A percentile compares a stretch with the other conserved stretches of the same genome.
Evolutionary conservation across 2,329 filamentous ascomycete species (phyloP).

Genomic region (Pseudocercospora ulei): DNA sequence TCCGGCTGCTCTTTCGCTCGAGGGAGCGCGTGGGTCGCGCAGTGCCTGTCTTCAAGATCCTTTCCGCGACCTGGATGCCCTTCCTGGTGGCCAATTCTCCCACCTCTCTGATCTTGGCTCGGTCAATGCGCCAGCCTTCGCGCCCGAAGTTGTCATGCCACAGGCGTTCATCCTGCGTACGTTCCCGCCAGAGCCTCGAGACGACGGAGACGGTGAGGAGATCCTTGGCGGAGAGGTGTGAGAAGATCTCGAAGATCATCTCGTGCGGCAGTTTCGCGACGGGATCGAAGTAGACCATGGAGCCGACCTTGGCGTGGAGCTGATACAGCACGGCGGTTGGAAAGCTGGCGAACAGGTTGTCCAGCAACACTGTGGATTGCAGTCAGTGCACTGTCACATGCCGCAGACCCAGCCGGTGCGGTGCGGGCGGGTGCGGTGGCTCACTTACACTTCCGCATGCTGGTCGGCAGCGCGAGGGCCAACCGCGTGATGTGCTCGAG

Average conservation of each 20-base stretch:
- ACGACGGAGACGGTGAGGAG: conserved; percentile 69
- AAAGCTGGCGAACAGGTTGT: conserved; percentile 17
- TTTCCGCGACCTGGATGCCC: conserved; percentile 17
- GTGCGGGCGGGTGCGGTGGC: background rate
- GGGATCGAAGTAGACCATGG: conserved; percentile 71
- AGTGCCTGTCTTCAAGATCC: conserved; percentile 45
- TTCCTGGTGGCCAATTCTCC: conserved; percentile 20
- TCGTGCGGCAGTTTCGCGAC: conserved; percentile 76
- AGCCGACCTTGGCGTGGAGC: conserved; percentile 45
- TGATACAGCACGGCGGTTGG: conserved; percentile 16
- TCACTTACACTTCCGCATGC: conserved; percentile 1
- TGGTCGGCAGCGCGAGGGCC: background rate
- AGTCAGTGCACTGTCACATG: conserved; percentile 7
- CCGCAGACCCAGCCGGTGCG: background rate
- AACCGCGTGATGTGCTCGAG: conserved; percentile 4
- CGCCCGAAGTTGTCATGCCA: conserved; percentile 76
- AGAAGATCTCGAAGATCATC: conserved; percentile 80
- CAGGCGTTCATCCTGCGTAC: conserved; percentile 71
- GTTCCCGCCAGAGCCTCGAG: conserved; percentile 70
- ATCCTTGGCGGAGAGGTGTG: conserved; percentile 71
- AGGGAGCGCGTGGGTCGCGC: conserved; percentile 49
- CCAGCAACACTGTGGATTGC: conserved; percentile 8
- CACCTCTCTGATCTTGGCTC: conserved; percentile 22
- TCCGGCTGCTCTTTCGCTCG: conserved; percentile 25
- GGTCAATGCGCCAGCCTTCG: conserved; percentile 61